A percentile compares a stretch with the other conserved stretches of the same genome.
Conservation (phyloP, 148 eudicot genomes). For the Rhododendron molle region DNA sequence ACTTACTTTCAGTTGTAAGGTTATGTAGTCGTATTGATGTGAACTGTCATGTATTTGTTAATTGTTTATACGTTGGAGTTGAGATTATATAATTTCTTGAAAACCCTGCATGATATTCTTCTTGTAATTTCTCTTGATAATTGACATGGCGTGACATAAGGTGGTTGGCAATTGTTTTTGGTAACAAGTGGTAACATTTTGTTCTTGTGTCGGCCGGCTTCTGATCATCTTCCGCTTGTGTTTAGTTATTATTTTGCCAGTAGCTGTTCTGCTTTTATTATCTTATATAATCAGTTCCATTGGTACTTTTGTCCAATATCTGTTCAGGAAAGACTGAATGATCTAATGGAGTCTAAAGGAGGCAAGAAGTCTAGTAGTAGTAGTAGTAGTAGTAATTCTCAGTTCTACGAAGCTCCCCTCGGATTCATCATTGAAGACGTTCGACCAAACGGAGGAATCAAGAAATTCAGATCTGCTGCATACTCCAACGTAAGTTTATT, state of each 20-base stretch:
- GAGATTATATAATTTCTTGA: neutral
- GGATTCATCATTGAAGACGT: constrained; percentile 73
- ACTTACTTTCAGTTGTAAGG: neutral
- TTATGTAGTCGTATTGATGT: neutral
- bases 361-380: constrained; percentile 63
- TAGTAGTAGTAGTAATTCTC: constrained; percentile 32
- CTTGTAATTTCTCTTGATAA: neutral
- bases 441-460: constrained; percentile 65
- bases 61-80: neutral
- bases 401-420: constrained; percentile 67
- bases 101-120: neutral
- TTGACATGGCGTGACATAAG: neutral
- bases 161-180: neutral
- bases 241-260: neutral
- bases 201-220: neutral
- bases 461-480: constrained; percentile 76
- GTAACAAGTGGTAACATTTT: neutral
- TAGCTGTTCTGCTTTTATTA: neutral
- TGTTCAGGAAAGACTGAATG: constrained; percentile 46
- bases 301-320: neutral
- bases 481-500: constrained; percentile 59
- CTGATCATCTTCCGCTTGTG: neutral
- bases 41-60: neutral
- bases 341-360: constrained; percentile 81
- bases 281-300: neutral